phyloP scores from a whole-genome alignment of 2,329 filamentous ascomycete species.

The Colletotrichum spinosum region DNA sequence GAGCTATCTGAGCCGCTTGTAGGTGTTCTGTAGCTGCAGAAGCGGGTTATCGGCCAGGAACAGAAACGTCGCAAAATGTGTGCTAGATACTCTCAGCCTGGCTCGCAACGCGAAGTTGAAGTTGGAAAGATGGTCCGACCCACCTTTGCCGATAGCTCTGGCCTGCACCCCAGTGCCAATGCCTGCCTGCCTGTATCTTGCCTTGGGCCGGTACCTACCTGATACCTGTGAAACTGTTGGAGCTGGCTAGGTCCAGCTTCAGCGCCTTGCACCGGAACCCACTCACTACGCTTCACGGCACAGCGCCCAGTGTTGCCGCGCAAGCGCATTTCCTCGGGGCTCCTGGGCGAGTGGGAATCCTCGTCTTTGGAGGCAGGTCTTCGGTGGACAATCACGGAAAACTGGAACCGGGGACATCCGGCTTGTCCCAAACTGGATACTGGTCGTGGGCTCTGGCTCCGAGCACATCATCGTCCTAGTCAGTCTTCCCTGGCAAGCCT shows the following conservation, averaged over 20 bases:
- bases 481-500: neutral
- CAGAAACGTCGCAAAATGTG: conserved; percentile 11
- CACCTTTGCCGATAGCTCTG: neutral
- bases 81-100: conserved; percentile 1
- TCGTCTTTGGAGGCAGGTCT: conserved; percentile 5
- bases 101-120: conserved; percentile 18
- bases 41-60: neutral
- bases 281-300: conserved; percentile 21
- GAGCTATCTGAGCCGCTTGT: neutral
- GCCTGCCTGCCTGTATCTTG: too few species aligned
- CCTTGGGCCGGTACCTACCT: too few species aligned
- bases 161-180: neutral
- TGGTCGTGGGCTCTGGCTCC: conserved; percentile 3
- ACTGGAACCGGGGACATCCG: conserved; percentile 25
- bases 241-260: neutral
- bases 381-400: conserved; percentile 20
- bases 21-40: neutral
- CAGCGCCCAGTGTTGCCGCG: conserved; percentile 26
- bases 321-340: conserved; percentile 16
- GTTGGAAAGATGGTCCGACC: conserved; percentile 8
- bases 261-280: conserved; percentile 26
- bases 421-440: conserved; percentile 31
- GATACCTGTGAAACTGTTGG: too few species aligned
- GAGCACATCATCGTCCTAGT: conserved; percentile 35
- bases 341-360: neutral